phyloP scores from a whole-genome alignment of 2,329 filamentous ascomycete genomes.

The Claviceps sp. region DNA sequence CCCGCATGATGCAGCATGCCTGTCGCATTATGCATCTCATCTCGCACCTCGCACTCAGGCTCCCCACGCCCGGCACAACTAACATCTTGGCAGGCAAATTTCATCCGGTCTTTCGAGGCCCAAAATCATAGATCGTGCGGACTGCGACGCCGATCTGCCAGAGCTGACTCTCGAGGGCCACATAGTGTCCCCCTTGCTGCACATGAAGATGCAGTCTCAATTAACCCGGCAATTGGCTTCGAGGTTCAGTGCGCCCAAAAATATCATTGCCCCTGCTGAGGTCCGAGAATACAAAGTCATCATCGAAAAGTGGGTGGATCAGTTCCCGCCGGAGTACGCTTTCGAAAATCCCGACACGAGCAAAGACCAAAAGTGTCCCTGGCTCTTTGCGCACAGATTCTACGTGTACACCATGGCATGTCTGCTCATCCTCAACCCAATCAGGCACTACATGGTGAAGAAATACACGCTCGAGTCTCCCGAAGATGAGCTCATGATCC shows the following conservation, averaged over 20 bases:
- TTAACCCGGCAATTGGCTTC: constrained; percentile 12
- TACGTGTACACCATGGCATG: constrained; percentile 31
- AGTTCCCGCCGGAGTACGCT: constrained; percentile 27
- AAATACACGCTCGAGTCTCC: constrained; percentile 14
- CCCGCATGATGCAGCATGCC: no score
- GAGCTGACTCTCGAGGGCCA: constrained; percentile 16
- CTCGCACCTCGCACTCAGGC: no score
- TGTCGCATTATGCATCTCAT: no score
- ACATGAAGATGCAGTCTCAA: constrained; percentile 18
- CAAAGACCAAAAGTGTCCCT: constrained; percentile 24
- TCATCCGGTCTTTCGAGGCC: constrained; percentile 19
- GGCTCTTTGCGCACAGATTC: constrained; percentile 31
- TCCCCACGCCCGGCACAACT: no score
- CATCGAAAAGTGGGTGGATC: constrained; percentile 27
- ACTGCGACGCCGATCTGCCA: constrained; percentile 14
- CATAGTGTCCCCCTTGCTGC: constrained; percentile 15
- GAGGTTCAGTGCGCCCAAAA: constrained; percentile 14
- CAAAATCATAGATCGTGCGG: constrained; percentile 18
- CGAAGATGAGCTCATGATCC: constrained; percentile 20
- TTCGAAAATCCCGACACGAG: constrained; percentile 25
- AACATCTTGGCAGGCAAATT: constrained; percentile 16
- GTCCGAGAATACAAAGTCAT: constrained; percentile 14
- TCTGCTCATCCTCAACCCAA: constrained; percentile 31
- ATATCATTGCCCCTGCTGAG: constrained; percentile 15
- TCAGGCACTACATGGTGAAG: constrained; percentile 32